Base-by-base conservation (phyloP, 805 yeast genomes). In the Kazachstania bromeliacearum region DNA sequence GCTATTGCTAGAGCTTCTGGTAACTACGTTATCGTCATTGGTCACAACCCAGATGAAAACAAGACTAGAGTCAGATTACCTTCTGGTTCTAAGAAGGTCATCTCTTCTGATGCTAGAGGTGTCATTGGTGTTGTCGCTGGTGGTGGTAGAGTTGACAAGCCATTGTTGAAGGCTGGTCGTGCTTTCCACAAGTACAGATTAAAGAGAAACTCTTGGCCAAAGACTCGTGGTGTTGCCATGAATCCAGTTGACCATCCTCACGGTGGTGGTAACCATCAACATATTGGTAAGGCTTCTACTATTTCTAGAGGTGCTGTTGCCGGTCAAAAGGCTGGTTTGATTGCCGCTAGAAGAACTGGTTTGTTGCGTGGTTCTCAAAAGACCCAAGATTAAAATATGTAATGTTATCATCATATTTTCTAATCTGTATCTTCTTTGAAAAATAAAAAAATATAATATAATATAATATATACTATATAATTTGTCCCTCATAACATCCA, bases 251-350 rank as follows among this genome's bases (percentile, higher is more conserved):
- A 89, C 71, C 98, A 89, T 79, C 98, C 98, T 70, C 98, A 89
- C 73, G 98, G 98, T 85, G 97, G 98, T 89, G 98, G 98, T 89
- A 88, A 88, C 95, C 97, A 89, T 75, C 97, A 89, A 79, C 97
- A 89, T 73, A 89, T 88, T 76, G 97, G 97, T 87, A 89, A 89
- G 80, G 96, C 97, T 64, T 89, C 97, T 62, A 89, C 97, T 64
- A 89, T 89, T 63, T 81, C 95, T 59, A 85, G 97, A 83, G 95
- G 95, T 72, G 96, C 97, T 57, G 97, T 89, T 68, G 76, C 98
- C 64, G 98, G 98, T 85, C 98, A 89, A 79, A 89, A 89, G 94
- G 95, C 94, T 68, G 98, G 98, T 89, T 85, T 89, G 69, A 92
- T 89, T 70, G 98, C 98, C 64, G 98, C 98, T 70, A 87, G 98